A percentile compares a stretch with the other conserved stretches of the same genome.
Conservation (phyloP, 768 basidiomycete species). For the Gyrodon lividus region DNA sequence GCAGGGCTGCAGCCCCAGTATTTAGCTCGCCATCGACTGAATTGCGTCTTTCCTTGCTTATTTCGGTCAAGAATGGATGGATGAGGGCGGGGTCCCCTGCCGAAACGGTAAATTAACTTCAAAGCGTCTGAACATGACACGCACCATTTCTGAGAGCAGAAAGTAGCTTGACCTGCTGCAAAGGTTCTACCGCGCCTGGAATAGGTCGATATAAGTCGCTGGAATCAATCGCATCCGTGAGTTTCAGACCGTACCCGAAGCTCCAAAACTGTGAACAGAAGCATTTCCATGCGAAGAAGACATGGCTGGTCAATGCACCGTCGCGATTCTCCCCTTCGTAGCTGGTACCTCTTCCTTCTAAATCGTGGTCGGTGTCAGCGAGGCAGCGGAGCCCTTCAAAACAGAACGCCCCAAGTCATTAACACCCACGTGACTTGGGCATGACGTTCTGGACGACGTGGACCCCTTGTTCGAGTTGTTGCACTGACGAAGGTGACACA, state of each 20-base stretch:
- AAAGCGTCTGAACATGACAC: conserved; percentile 11
- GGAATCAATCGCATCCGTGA: not conserved
- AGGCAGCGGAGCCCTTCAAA: too few species aligned
- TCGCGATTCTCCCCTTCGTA: not conserved
- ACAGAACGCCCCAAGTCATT: conserved; percentile 8
- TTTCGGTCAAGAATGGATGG: conserved; percentile 79
- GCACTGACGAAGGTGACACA: too few species aligned
- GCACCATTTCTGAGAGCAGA: conserved; percentile 61
- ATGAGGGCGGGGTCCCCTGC: conserved; percentile 75
- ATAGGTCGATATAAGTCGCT: conserved; percentile 5
- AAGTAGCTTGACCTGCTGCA: conserved; percentile 65
- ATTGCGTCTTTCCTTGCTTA: conserved; percentile 60
- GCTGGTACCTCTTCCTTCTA: not conserved
- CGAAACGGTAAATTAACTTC: not conserved
- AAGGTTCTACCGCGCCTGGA: conserved; percentile 37
- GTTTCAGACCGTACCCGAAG: conserved; percentile 12
- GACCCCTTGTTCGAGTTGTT: too few species aligned
- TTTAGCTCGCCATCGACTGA: conserved; percentile 52
- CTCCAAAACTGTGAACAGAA: conserved; percentile 20
- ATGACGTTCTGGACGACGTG: too few species aligned
- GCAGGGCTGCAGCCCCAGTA: conserved; percentile 71
- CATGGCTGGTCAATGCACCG: conserved; percentile 13
- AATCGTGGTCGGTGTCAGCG: not conserved
- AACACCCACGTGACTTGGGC: conserved; percentile 11
- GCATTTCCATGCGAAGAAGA: conserved; percentile 15